These are phyloP conservation scores for Zasmidium cellare DNA, from an alignment of 2,329 filamentous ascomycete species.

Conservation along the genomic window DNA sequence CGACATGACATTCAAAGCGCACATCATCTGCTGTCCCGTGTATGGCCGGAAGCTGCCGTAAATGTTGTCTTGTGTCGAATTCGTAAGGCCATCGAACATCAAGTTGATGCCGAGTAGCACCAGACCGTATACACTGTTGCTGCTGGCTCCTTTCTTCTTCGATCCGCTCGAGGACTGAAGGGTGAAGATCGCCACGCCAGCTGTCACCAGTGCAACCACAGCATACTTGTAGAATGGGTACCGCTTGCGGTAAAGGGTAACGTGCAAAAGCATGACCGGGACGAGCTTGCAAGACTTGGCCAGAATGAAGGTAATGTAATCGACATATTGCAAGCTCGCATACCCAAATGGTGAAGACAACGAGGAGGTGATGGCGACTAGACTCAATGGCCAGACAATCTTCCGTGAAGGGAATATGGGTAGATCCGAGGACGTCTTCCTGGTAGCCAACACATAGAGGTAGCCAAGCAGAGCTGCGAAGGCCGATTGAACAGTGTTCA, in stretches of 20 bases:
- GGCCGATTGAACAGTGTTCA: constrained; percentile 92
- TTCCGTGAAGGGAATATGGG: constrained; percentile 73
- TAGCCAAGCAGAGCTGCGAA: constrained; percentile 83
- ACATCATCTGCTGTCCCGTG: constrained; percentile 98
- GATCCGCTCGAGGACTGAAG: constrained; percentile 63
- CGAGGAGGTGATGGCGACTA: constrained; percentile 84
- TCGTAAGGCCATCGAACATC: constrained; percentile 92
- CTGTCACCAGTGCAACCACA: constrained; percentile 86
- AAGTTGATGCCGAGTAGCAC: constrained; percentile 84
- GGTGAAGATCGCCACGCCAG: constrained; percentile 92
- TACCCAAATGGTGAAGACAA: constrained; percentile 96
- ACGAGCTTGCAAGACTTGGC: constrained; percentile 98
- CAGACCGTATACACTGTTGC: constrained; percentile 74
- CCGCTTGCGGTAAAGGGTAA: constrained; percentile 82
- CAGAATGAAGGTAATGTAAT: constrained; percentile 97
- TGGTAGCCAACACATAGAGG: constrained; percentile 69
- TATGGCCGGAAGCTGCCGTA: constrained; percentile 76
- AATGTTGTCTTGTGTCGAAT: constrained; percentile 94
- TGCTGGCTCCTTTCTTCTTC: constrained; percentile 37
- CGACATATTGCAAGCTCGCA: constrained; percentile 86
- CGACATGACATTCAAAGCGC: constrained; percentile 87
- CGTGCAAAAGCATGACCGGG: constrained; percentile 96
- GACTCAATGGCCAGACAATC: constrained; percentile 75
- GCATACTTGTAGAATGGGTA: constrained; percentile 97
- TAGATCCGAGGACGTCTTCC: constrained; percentile 45